Evolutionary conservation across 2,329 filamentous ascomycete species (phyloP), one percentile per base, ranked within the genome.

Genomic region (Pseudopyricularia javanii): DNA sequence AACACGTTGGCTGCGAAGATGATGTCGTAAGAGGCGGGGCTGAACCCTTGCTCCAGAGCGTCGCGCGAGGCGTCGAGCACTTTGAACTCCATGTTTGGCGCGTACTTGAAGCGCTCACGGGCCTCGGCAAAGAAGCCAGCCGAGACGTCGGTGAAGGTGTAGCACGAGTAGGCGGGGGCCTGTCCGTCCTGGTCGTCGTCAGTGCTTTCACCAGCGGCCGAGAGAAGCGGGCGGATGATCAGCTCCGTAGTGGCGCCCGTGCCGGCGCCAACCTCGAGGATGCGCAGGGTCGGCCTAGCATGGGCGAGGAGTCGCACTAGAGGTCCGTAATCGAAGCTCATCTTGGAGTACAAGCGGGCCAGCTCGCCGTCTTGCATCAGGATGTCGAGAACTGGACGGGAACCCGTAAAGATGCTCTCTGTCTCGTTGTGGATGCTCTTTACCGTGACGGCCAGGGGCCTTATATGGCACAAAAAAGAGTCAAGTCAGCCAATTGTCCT

Each of bases 211-310:
- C 57, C 58, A 33, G 54, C 47, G 1, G 6, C 15, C 15, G 26
- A 22, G 9, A 52, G 24, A 24, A 51, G 28, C 20, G 20, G 33
- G 14, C 22, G 49, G 43, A 43, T 11, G n/a, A 55, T 58, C 3
- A 60, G 59, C 12, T 59, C 60, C 14, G 51, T 59, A n/a, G 54
- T 61, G 34, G 24, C 56, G 50, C 7, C 61, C 47, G 20, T 56
- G 30, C 43, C 54, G 45, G 34, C 51, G n/a, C 57, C 59, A 37
- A 61, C 20, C 28, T 50, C 48, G 59, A 43, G 47, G 55, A 60
- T 30, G 28, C 17, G 8, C 51, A 57, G 15, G 48, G 26, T 50
- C 6, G 48, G 48, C 14, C 35, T 50, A 9, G 30, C 5, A 12
- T 50, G 40, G 11, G 17, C 33, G 11, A 35, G 28, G 28, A 30